These are phyloP conservation scores for Asterochloris erici DNA, from an alignment of 139 green algal species.

Conservation along the genomic window DNA sequence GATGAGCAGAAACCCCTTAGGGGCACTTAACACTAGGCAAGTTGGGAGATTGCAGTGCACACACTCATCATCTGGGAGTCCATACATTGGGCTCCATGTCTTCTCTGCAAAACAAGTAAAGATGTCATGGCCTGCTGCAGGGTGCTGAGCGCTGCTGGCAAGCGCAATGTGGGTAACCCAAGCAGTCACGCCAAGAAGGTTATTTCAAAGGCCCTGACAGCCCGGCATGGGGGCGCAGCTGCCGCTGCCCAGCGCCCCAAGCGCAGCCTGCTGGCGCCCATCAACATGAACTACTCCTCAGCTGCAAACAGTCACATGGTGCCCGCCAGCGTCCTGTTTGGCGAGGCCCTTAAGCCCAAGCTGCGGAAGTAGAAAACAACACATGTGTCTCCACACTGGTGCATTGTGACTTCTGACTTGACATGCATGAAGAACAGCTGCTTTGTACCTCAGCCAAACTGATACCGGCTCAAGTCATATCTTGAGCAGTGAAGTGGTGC, in stretches of 20 bases:
- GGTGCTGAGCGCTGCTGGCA: conserved; percentile 5
- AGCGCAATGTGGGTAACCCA: background rate
- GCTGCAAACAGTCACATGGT: background rate
- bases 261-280: conserved; percentile 8
- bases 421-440: no score
- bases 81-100: no score
- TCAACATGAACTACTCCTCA: conserved; percentile 6
- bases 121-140: background rate
- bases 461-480: background rate
- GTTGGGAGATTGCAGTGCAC: no score
- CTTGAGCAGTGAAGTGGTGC: conserved; percentile 46
- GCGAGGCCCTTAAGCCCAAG: conserved; percentile 6
- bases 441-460: no score
- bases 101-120: no score
- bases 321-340: conserved; percentile 18
- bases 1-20: no score
- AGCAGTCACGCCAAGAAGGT: background rate
- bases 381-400: no score
- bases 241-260: background rate
- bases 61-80: no score
- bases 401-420: no score
- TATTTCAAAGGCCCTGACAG: background rate
- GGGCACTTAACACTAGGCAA: no score
- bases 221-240: background rate
- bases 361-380: background rate